Conservation (phyloP, 2,329 filamentous ascomycete species). For the Diaporthe nobilis region DNA sequence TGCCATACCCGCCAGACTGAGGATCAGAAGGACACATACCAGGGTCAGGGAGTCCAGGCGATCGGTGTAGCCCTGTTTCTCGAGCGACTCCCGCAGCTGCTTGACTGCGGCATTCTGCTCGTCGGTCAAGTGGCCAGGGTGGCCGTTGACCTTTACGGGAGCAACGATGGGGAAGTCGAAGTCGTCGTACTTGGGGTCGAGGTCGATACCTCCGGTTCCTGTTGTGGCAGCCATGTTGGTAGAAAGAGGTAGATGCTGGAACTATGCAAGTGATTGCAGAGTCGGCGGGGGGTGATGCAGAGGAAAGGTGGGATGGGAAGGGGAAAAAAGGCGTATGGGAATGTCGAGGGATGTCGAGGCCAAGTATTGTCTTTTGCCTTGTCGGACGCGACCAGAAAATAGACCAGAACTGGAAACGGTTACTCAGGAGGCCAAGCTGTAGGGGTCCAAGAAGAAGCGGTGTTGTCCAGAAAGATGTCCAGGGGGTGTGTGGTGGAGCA, state of each 20-base stretch:
- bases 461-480: slow-evolving; percentile 41
- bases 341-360: slow-evolving; percentile 21
- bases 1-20: neutral
- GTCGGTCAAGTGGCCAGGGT: slow-evolving; percentile 88
- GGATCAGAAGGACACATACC: slow-evolving; percentile 65
- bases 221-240: slow-evolving; percentile 46
- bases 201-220: slow-evolving; percentile 60
- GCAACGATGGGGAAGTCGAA: slow-evolving; percentile 92
- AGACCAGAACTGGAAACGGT: slow-evolving; percentile 12
- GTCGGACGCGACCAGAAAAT: slow-evolving; percentile 17
- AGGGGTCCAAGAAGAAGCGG: slow-evolving; percentile 40
- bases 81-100: slow-evolving; percentile 88
- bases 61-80: slow-evolving; percentile 85
- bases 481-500: slow-evolving; percentile 38
- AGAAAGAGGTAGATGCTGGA: slow-evolving; percentile 21
- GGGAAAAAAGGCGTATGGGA: neutral
- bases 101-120: slow-evolving; percentile 91
- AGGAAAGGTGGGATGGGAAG: slow-evolving; percentile 10
- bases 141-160: slow-evolving; percentile 78
- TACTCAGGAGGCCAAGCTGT: slow-evolving; percentile 18
- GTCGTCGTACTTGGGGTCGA: slow-evolving; percentile 94
- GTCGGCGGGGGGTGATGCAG: slow-evolving; percentile 10
- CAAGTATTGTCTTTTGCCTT: slow-evolving; percentile 16
- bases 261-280: slow-evolving; percentile 21
- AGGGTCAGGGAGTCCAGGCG: slow-evolving; percentile 93